A percentile compares a stretch with the other conserved stretches of the same genome.
phyloP scores from a whole-genome alignment of 23 red algal species.

The Chondrus crispus region DNA sequence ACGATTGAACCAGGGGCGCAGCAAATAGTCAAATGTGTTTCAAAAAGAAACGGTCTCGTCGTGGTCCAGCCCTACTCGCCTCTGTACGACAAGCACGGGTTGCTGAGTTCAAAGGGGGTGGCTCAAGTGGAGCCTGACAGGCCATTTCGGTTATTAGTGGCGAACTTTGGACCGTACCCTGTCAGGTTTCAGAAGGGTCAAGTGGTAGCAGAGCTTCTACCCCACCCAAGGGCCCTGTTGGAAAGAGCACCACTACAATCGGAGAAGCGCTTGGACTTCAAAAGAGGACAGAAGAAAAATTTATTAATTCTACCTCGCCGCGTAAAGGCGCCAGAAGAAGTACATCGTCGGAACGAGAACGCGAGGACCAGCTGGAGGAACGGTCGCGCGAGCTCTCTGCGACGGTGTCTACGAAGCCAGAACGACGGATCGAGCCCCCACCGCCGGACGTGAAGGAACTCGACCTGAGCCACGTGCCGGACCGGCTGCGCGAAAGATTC shows the following conservation, averaged over 20 bases:
- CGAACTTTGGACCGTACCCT: background rate
- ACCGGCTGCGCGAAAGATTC: too few species aligned
- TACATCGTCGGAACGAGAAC: too few species aligned
- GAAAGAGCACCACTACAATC: background rate
- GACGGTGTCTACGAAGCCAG: too few species aligned
- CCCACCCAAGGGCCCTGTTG: background rate
- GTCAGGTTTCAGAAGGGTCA: background rate
- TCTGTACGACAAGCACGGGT: background rate
- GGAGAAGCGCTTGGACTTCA: background rate
- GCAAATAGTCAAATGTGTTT: background rate
- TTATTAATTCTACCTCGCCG: too few species aligned
- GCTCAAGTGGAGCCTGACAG: background rate
- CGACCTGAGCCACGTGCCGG: too few species aligned
- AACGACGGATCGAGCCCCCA: too few species aligned
- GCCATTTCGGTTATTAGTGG: constrained; percentile 20
- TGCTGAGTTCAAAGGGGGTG: background rate
- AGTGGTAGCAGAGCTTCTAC: background rate
- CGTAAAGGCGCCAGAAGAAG: too few species aligned
- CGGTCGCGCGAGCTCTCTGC: too few species aligned
- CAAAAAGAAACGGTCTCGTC: background rate
- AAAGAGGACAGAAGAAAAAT: too few species aligned
- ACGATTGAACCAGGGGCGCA: background rate
- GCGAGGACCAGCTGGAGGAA: too few species aligned
- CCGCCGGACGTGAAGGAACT: too few species aligned
- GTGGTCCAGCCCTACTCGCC: background rate